Conservation (phyloP, 768 basidiomycete species). For the Ramaria rubella region DNA sequence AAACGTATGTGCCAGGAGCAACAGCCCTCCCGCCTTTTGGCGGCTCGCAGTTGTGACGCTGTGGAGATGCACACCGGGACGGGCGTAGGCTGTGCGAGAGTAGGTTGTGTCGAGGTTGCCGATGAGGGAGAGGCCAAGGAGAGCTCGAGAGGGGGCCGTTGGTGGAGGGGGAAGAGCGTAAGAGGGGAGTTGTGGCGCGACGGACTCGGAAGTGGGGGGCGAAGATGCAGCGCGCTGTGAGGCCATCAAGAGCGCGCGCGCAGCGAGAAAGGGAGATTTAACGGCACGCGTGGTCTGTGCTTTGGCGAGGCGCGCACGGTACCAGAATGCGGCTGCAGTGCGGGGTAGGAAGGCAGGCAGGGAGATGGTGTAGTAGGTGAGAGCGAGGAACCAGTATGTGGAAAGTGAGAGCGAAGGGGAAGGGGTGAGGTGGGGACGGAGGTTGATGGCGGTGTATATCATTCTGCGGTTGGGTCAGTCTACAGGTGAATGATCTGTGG, state of each 20-base stretch:
- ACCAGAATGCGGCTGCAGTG: constrained; percentile 16
- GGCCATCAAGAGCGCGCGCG: constrained; percentile 15
- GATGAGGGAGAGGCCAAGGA: constrained; percentile 2
- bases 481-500: background rate
- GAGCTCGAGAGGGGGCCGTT: background rate
- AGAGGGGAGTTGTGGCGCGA: background rate
- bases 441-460: constrained; percentile 18
- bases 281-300: constrained; percentile 15
- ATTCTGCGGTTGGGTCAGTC: constrained; percentile 8
- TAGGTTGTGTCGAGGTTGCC: constrained; percentile 2
- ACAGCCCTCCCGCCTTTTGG: background rate
- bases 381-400: constrained; percentile 16
- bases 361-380: constrained; percentile 19
- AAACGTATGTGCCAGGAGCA: constrained; percentile 6
- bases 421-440: constrained; percentile 14
- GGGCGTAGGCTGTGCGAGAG: background rate
- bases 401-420: constrained; percentile 8
- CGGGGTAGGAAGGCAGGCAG: constrained; percentile 17
- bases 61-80: background rate
- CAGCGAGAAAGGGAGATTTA: constrained; percentile 14
- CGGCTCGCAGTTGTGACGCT: background rate
- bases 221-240: constrained; percentile 10
- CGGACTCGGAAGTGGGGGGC: background rate
- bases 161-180: background rate
- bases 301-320: constrained; percentile 15